These are phyloP conservation scores for Ophiosphaerella narmari DNA, from an alignment of 2,329 filamentous ascomycete genomes.

Conservation along the genomic window DNA sequence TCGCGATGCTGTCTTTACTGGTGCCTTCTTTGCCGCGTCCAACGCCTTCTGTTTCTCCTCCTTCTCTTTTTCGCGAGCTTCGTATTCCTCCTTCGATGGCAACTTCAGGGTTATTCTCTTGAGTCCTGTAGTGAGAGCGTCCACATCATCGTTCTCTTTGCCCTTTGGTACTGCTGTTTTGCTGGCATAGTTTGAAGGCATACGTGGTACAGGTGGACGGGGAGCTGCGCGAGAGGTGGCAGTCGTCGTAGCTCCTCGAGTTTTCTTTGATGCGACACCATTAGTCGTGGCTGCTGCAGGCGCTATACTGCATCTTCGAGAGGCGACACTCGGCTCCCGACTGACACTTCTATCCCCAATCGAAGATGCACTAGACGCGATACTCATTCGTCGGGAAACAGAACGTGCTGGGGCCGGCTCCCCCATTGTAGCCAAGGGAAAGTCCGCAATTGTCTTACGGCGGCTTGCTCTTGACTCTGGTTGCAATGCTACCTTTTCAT, in stretches of 20 bases:
- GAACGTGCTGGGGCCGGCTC: conserved; percentile 24
- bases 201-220: conserved; percentile 49
- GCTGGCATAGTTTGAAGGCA: conserved; percentile 44
- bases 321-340: conserved; percentile 47
- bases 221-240: conserved; percentile 38
- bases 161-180: conserved; percentile 24
- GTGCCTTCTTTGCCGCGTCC: conserved; percentile 40
- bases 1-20: conserved; percentile 23
- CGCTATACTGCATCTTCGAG: conserved; percentile 37
- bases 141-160: conserved; percentile 48
- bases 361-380: conserved; percentile 51
- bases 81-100: conserved; percentile 62
- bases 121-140: conserved; percentile 57
- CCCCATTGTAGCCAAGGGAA: conserved; percentile 31
- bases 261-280: conserved; percentile 63
- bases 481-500: conserved; percentile 32
- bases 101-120: conserved; percentile 65
- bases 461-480: conserved; percentile 35
- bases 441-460: conserved; percentile 49
- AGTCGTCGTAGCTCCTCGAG: conserved; percentile 53
- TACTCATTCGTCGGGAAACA: conserved; percentile 49
- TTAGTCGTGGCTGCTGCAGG: conserved; percentile 29
- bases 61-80: conserved; percentile 55
- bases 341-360: conserved; percentile 39
- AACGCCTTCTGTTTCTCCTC: conserved; percentile 47